Conservation (phyloP, 2,329 filamentous ascomycete genomes). For the Ilyonectria robusta region DNA sequence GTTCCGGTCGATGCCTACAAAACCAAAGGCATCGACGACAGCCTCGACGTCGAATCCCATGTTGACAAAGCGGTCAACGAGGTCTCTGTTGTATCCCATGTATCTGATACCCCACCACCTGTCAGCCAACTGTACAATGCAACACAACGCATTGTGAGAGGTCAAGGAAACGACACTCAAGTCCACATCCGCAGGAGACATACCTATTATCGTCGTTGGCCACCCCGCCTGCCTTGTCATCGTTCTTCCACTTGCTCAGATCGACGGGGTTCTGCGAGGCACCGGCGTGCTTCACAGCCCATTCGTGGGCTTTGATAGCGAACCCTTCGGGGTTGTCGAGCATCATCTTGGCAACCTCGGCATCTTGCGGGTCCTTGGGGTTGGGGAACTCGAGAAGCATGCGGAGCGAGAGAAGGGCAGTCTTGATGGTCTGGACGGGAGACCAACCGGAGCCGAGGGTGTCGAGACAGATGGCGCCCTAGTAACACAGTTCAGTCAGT, state of each 20-base stretch:
- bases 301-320: constrained; percentile 86
- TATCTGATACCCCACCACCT: constrained; percentile 69
- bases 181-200: constrained; percentile 5
- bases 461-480: constrained; percentile 98
- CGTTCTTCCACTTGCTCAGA: constrained; percentile 63
- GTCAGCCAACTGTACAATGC: neutral
- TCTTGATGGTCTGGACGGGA: constrained; percentile 96
- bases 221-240: constrained; percentile 57
- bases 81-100: constrained; percentile 86
- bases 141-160: neutral
- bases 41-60: constrained; percentile 94
- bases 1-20: constrained; percentile 84
- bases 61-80: constrained; percentile 85
- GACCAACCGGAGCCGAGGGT: constrained; percentile 93
- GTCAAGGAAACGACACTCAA: neutral
- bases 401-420: constrained; percentile 91
- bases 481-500: constrained; percentile 33
- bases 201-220: constrained; percentile 49
- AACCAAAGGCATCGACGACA: constrained; percentile 89
- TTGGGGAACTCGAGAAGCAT: constrained; percentile 94
- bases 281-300: constrained; percentile 87
- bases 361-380: constrained; percentile 96
- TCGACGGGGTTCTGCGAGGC: constrained; percentile 70
- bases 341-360: constrained; percentile 93
- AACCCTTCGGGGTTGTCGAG: constrained; percentile 84